Conservation (phyloP, 2,329 filamentous ascomycete genomes). For the Plectosphaerella cucumerina region DNA sequence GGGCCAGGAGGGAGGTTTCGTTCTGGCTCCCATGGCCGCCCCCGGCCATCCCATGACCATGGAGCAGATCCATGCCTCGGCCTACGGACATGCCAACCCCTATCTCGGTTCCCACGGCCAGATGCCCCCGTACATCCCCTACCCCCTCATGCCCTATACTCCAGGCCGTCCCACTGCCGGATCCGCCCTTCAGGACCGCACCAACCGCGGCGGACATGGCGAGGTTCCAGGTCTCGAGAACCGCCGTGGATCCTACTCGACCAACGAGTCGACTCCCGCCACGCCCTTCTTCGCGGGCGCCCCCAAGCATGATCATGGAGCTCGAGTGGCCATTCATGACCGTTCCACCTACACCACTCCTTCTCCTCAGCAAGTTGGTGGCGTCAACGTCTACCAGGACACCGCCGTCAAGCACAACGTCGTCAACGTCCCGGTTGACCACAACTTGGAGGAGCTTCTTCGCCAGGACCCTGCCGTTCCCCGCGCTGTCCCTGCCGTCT, state of each 20-base stretch:
- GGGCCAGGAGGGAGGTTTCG: constrained; percentile 28
- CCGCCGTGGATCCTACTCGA: constrained; percentile 64
- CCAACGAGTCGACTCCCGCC: constrained; percentile 61
- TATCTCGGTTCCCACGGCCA: constrained; percentile 30
- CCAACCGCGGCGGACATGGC: constrained; percentile 37
- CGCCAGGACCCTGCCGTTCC: constrained; percentile 80
- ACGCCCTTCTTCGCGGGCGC: constrained; percentile 61
- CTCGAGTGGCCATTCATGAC: constrained; percentile 55
- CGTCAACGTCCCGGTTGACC: constrained; percentile 34
- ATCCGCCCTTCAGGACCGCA: constrained; percentile 33
- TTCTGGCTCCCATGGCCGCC: constrained; percentile 29
- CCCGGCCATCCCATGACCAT: constrained; percentile 28
- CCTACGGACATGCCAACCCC: constrained; percentile 6
- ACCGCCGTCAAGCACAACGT: constrained; percentile 35
- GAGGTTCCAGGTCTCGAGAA: constrained; percentile 62
- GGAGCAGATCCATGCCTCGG: constrained; percentile 18
- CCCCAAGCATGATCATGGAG: constrained; percentile 55
- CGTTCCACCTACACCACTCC: constrained; percentile 63
- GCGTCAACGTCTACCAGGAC: constrained; percentile 33
- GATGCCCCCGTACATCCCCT: constrained; percentile 25
- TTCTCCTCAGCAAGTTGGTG: constrained; percentile 56
- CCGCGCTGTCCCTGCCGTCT: constrained; percentile 82
- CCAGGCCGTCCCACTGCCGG: constrained; percentile 41
- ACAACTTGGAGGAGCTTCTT: constrained; percentile 59
- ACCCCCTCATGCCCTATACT: constrained; percentile 45